Conservation (phyloP, 2,329 filamentous ascomycete species). For the Calonectria pseudoreteaudii region DNA sequence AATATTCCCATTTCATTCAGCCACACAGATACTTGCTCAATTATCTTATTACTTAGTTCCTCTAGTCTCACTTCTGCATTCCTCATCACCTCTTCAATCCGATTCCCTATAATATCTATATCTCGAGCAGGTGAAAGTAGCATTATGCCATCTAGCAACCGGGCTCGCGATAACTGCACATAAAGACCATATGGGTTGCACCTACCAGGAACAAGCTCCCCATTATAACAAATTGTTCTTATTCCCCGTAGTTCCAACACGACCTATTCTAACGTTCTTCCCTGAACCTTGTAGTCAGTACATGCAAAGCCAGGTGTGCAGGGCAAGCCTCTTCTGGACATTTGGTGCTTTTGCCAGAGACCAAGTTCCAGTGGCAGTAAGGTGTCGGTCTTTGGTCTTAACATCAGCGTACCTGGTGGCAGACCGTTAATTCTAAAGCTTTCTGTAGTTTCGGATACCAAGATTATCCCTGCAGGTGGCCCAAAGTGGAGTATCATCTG, state of each 20-base stretch:
- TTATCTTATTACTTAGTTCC: too few species aligned
- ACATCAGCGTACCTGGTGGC: neutral
- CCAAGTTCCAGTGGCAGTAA: too few species aligned
- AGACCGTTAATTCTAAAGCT: neutral
- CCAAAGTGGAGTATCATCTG: neutral
- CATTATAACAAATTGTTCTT: neutral
- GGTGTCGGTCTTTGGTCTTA: neutral
- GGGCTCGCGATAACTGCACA: neutral
- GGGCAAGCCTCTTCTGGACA: neutral
- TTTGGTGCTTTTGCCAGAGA: constrained; percentile 3
- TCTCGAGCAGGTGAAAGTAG: neutral
- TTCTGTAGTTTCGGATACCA: neutral
- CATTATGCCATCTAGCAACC: constrained; percentile 1
- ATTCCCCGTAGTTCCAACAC: neutral
- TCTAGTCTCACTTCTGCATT: too few species aligned
- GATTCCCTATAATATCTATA: too few species aligned
- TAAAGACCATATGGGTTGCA: constrained; percentile 5
- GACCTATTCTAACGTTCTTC: neutral
- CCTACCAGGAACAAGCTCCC: neutral
- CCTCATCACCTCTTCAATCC: too few species aligned
- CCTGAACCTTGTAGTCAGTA: constrained; percentile 21
- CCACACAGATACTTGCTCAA: too few species aligned
- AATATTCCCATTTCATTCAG: too few species aligned
- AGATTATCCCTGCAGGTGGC: neutral
- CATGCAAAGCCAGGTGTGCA: neutral